Percentiles rank a stretch among this genome's conserved stretches.
These are phyloP conservation scores for Candida ulmi DNA, from an alignment of 805 yeast species.

Conservation along the genomic window DNA sequence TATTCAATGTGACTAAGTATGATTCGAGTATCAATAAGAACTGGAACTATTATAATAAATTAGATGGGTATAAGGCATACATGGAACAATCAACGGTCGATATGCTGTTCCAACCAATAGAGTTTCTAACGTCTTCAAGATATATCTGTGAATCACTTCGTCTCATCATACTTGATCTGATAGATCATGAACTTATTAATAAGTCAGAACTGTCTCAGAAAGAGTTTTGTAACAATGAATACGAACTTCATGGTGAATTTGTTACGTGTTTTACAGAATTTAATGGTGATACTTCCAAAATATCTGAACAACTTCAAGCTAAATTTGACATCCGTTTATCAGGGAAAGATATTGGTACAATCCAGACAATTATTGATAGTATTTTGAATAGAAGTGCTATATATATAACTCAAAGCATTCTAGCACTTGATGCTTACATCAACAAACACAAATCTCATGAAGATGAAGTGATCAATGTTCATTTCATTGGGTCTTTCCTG, in stretches of 20 bases:
- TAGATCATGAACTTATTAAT: background rate
- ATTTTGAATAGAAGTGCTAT: conserved; percentile 35
- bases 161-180: conserved; percentile 31
- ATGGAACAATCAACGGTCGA: conserved; percentile 10
- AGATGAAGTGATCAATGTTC: conserved; percentile 31
- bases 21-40: conserved; percentile 35
- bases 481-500: conserved; percentile 49
- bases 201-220: background rate
- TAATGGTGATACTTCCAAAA: too few relatives aligned
- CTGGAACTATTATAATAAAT: conserved; percentile 6
- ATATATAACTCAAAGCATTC: conserved; percentile 6
- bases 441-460: background rate
- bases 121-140: conserved; percentile 49
- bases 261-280: conserved; percentile 3
- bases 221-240: conserved; percentile 1
- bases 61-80: background rate
- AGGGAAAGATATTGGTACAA: conserved; percentile 16
- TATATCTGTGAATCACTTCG: conserved; percentile 51
- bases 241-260: conserved; percentile 11
- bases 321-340: background rate
- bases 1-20: conserved; percentile 31
- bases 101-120: conserved; percentile 48
- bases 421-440: conserved; percentile 8
- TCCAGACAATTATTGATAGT: conserved; percentile 29
- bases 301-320: background rate